Conservation (phyloP, 495 filamentous ascomycete species). For the Lophiotrema nucula region DNA sequence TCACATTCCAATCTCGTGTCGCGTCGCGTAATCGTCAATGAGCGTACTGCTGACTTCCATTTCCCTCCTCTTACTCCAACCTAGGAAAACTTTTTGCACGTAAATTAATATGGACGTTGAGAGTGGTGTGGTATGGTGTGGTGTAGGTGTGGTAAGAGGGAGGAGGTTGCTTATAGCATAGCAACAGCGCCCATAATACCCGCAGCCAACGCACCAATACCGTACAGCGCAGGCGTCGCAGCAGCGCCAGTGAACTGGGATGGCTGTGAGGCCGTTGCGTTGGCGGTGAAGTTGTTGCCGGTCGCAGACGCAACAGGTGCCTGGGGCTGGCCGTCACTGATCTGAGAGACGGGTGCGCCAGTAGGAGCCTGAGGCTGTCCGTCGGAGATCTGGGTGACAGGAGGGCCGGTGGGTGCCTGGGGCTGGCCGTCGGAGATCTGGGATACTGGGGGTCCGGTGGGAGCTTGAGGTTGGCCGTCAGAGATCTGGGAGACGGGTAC, state of each 20-base stretch:
- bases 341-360: slow-evolving; percentile 5
- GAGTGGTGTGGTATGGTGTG: too few species aligned
- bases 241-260: slow-evolving; percentile 26
- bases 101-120: too few species aligned
- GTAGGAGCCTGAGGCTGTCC: slow-evolving; percentile 14
- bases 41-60: too few species aligned
- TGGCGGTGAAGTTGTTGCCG: background rate
- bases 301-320: slow-evolving; percentile 8
- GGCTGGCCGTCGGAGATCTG: slow-evolving; percentile 22
- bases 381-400: slow-evolving; percentile 15
- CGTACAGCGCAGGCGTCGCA: background rate
- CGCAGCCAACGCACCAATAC: slow-evolving; percentile 16
- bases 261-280: background rate
- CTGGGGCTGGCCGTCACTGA: slow-evolving; percentile 22
- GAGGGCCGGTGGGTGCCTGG: slow-evolving; percentile 6
- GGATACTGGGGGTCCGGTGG: slow-evolving; percentile 2
- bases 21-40: too few species aligned
- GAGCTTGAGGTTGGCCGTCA: slow-evolving; percentile 21
- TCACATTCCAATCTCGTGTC: too few species aligned
- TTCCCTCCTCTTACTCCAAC: too few species aligned
- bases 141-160: too few species aligned
- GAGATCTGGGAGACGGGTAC: slow-evolving; percentile 13
- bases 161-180: slow-evolving; percentile 11
- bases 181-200: slow-evolving; percentile 14
- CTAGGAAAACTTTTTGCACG: too few species aligned